Conservation (phyloP, 192 early-diverging fungal species). For the Haplosporangium gracile region DNA sequence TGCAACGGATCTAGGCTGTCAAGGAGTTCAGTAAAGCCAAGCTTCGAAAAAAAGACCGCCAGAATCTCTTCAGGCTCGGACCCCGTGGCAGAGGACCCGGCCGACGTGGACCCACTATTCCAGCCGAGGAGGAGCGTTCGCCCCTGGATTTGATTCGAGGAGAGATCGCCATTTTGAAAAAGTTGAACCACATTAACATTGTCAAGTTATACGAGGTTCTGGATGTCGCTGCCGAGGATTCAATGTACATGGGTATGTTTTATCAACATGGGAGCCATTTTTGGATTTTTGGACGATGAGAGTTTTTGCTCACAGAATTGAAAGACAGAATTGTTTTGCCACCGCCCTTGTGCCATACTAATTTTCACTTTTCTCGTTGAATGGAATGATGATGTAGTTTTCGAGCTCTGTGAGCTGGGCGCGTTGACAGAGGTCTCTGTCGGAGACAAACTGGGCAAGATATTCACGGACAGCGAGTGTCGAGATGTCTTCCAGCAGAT, state of each 20-base stretch:
- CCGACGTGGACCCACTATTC: constrained; percentile 60
- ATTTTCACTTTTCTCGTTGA: not conserved
- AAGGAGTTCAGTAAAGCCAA: constrained; percentile 95
- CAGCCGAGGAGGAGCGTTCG: constrained; percentile 56
- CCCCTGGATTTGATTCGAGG: constrained; percentile 89
- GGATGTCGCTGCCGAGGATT: constrained; percentile 90
- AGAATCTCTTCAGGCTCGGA: constrained; percentile 61
- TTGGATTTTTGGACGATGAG: not conserved
- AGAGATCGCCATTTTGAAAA: constrained; percentile 97
- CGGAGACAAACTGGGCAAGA: constrained; percentile 55
- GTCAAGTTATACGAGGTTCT: constrained; percentile 94
- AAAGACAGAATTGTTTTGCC: not conserved
- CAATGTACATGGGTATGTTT: constrained; percentile 73
- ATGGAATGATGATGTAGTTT: constrained; percentile 68
- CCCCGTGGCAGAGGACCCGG: constrained; percentile 69
- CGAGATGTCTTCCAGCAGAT: constrained; percentile 87
- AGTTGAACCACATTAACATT: constrained; percentile 91
- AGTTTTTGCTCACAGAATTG: not conserved
- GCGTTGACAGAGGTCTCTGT: constrained; percentile 80
- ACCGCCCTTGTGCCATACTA: not conserved
- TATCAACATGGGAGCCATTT: too few relatives aligned
- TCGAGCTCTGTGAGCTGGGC: constrained; percentile 91
- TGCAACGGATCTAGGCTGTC: constrained; percentile 77
- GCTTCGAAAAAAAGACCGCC: constrained; percentile 77
- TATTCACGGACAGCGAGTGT: constrained; percentile 70